A percentile compares a stretch with the other conserved stretches of the same genome.
phyloP scores from a whole-genome alignment of 495 filamentous ascomycete species.

The Opeltia flavorubescens region DNA sequence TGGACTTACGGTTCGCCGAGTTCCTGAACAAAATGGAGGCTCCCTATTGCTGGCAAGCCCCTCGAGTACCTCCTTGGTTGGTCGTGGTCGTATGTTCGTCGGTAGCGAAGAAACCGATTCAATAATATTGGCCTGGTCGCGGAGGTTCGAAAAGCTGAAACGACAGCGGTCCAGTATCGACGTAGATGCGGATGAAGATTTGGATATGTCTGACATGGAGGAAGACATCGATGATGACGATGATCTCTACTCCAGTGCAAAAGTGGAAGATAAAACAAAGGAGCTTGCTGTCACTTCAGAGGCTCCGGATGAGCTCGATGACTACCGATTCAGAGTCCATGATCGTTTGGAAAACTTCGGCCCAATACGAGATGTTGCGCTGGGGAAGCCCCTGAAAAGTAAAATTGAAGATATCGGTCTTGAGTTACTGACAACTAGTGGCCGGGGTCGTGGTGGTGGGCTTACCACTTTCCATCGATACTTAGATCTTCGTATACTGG shows the following conservation, averaged over 20 bases:
- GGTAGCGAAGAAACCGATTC: slow-evolving; percentile 81
- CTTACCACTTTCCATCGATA: slow-evolving; percentile 62
- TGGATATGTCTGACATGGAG: slow-evolving; percentile 33
- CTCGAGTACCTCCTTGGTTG: slow-evolving; percentile 55
- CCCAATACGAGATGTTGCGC: slow-evolving; percentile 56
- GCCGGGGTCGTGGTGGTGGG: slow-evolving; percentile 52
- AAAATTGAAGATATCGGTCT: slow-evolving; percentile 34
- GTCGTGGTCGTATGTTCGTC: slow-evolving; percentile 61
- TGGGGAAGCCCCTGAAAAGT: slow-evolving; percentile 33
- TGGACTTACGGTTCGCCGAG: slow-evolving; percentile 52
- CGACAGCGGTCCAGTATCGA: slow-evolving; percentile 30
- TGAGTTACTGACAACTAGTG: slow-evolving; percentile 58
- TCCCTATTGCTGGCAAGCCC: slow-evolving; percentile 44
- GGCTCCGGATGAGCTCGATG: slow-evolving; percentile 17
- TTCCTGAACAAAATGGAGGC: slow-evolving; percentile 46
- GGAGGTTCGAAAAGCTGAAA: slow-evolving; percentile 33
- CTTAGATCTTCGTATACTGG: slow-evolving; percentile 51
- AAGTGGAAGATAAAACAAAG: slow-evolving; percentile 10
- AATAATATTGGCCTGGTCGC: slow-evolving; percentile 63
- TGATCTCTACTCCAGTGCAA: slow-evolving; percentile 47
- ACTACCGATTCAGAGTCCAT: slow-evolving; percentile 60
- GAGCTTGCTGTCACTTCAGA: not conserved
- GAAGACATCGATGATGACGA: slow-evolving; percentile 48
- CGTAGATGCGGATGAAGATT: slow-evolving; percentile 29
- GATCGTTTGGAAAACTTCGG: slow-evolving; percentile 65